A percentile compares a stretch with the other conserved stretches of the same genome.
These are phyloP conservation scores for Fomitiporia mediterranea DNA, from an alignment of 1,284 basidiomycete species.

Conservation along the genomic window DNA sequence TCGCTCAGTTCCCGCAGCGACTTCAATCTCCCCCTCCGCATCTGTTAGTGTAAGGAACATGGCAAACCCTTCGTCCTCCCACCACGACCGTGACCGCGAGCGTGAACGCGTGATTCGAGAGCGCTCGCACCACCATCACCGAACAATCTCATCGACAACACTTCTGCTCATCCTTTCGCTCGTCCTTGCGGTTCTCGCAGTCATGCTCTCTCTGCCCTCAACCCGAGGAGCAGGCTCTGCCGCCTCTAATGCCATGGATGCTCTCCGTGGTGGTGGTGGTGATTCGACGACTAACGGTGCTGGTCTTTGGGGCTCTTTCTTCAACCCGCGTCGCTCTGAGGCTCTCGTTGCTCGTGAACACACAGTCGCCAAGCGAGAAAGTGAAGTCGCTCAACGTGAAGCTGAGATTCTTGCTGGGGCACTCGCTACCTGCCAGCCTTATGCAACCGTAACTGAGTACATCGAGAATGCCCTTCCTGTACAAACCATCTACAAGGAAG, in stretches of 20 bases:
- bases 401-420: slow-evolving; percentile 76
- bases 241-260: slow-evolving; percentile 1
- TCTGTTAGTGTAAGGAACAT: slow-evolving; percentile 53
- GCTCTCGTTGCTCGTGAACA: slow-evolving; percentile 71
- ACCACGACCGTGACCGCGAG: slow-evolving; percentile 57
- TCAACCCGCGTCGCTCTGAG: slow-evolving; percentile 75
- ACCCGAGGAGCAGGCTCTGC: slow-evolving; percentile 25
- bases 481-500: slow-evolving; percentile 79
- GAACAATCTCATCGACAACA: slow-evolving; percentile 84
- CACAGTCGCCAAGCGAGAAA: slow-evolving; percentile 70
- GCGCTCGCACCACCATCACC: slow-evolving; percentile 58
- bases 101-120: slow-evolving; percentile 45
- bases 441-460: slow-evolving; percentile 44
- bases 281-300: slow-evolving; percentile 33
- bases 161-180: slow-evolving; percentile 78
- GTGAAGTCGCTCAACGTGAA: slow-evolving; percentile 78
- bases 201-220: slow-evolving; percentile 78
- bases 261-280: slow-evolving; percentile 19
- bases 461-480: slow-evolving; percentile 39
- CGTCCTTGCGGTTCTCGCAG: slow-evolving; percentile 73
- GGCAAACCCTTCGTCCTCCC: slow-evolving; percentile 81
- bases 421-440: slow-evolving; percentile 42
- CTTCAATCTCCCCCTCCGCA: slow-evolving; percentile 74
- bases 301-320: slow-evolving; percentile 56
- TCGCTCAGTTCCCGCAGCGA: slow-evolving; percentile 28